Evolutionary conservation across 495 filamentous ascomycete species (phyloP).

Genomic region (Penicillium turbatum): DNA sequence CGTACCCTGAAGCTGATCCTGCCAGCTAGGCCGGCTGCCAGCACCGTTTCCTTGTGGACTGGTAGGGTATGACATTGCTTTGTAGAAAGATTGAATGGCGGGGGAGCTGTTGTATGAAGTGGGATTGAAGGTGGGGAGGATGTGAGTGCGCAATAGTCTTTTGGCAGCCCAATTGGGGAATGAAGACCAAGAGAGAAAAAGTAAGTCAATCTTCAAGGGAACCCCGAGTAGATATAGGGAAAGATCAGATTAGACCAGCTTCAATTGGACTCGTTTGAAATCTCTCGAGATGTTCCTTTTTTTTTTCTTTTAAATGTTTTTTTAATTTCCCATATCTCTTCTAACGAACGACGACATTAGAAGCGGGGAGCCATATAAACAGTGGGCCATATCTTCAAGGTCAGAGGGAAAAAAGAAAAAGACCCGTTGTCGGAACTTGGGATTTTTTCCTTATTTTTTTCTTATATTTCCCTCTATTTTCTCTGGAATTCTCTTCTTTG

Average conservation of each 20-base stretch:
- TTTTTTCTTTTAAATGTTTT: conserved; percentile 18
- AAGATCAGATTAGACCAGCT: conserved; percentile 12
- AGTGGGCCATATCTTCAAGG: conserved; percentile 37
- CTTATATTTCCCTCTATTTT: conserved; percentile 1
- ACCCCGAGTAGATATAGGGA: conserved; percentile 10
- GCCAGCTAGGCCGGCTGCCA: conserved; percentile 37
- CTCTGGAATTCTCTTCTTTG: background rate
- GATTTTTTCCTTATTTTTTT: conserved; percentile 6
- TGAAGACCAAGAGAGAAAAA: conserved; percentile 4
- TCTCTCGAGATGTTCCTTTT: conserved; percentile 20
- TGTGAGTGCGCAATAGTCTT: conserved; percentile 6
- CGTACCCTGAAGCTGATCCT: conserved; percentile 51
- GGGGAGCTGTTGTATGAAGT: conserved; percentile 2
- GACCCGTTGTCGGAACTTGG: conserved; percentile 18
- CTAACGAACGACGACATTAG: conserved; percentile 31
- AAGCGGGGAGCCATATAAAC: conserved; percentile 44
- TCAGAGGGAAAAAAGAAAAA: conserved; percentile 12
- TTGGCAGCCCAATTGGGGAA: conserved; percentile 5
- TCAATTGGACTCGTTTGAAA: conserved; percentile 22
- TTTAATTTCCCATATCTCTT: conserved; percentile 9
- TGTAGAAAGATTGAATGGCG: conserved; percentile 4
- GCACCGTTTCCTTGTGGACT: conserved; percentile 20
- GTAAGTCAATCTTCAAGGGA: conserved; percentile 7
- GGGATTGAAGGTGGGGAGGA: conserved; percentile 10
- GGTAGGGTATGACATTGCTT: conserved; percentile 30